phyloP scores from a whole-genome alignment of 108 stramenopile species.

The Cyclotella atomus region DNA sequence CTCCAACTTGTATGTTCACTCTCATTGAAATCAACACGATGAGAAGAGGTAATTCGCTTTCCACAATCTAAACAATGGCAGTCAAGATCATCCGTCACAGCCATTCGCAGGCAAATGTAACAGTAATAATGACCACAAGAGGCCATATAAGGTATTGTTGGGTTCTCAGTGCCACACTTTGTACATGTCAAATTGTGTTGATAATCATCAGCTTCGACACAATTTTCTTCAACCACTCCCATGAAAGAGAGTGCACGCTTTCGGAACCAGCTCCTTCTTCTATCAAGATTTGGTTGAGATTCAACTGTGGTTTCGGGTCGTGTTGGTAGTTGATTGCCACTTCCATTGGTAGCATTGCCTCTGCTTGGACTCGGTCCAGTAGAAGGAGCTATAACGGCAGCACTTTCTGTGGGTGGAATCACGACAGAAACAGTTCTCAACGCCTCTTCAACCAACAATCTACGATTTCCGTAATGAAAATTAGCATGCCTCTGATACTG shows the following conservation, averaged over 20 bases:
- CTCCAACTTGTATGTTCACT: too few species aligned
- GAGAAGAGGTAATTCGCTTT: slow-evolving; percentile 1
- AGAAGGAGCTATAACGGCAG: neutral
- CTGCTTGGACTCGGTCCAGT: neutral
- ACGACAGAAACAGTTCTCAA: slow-evolving; percentile 34
- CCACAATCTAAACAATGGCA: slow-evolving; percentile 45
- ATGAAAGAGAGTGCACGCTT: slow-evolving; percentile 43
- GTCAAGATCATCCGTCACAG: slow-evolving; percentile 47
- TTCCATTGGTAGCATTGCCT: neutral
- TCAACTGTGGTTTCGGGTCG: neutral
- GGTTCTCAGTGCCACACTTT: slow-evolving; percentile 33
- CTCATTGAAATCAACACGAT: slow-evolving; percentile 7
- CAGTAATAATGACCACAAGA: slow-evolving; percentile 53
- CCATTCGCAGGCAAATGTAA: slow-evolving; percentile 47
- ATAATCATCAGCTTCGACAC: neutral
- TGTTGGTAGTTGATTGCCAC: neutral
- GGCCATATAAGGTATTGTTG: slow-evolving; percentile 49
- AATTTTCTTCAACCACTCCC: slow-evolving; percentile 45
- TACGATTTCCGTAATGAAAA: slow-evolving; percentile 53
- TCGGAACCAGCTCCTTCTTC: slow-evolving; percentile 27
- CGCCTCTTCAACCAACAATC: slow-evolving; percentile 48
- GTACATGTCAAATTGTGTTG: slow-evolving; percentile 30
- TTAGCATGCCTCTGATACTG: slow-evolving; percentile 47
- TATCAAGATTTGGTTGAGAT: neutral
- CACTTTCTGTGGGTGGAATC: slow-evolving; percentile 29